Evolutionary conservation across 768 basidiomycete species (phyloP).

Genomic region (Hortiboletus campestris): DNA sequence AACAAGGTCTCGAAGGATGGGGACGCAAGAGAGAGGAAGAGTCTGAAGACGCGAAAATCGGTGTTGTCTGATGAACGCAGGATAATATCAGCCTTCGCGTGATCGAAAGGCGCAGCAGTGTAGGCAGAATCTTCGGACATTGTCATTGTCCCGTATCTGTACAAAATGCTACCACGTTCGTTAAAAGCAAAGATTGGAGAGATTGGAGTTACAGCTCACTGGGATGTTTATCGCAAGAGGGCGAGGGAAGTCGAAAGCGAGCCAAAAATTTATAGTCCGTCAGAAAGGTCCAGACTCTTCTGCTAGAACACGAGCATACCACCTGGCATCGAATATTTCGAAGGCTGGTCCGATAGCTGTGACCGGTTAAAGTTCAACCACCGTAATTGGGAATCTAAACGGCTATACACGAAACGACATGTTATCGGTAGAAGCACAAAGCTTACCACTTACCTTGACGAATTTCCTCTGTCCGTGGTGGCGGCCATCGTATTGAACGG

Average conservation of each 20-base stretch:
- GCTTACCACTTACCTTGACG: background rate
- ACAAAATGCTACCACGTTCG: background rate
- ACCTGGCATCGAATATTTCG: background rate
- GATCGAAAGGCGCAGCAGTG: slow-evolving; percentile 23
- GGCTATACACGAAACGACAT: background rate
- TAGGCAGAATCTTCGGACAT: background rate
- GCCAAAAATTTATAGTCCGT: background rate
- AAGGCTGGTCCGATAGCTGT: background rate
- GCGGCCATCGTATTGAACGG: background rate
- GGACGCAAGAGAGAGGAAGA: slow-evolving; percentile 34
- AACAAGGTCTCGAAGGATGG: slow-evolving; percentile 35
- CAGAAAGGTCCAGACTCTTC: background rate
- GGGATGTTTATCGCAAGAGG: background rate
- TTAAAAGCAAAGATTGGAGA: background rate
- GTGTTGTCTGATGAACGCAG: slow-evolving; percentile 27
- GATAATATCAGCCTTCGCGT: slow-evolving; percentile 23
- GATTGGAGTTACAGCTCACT: background rate
- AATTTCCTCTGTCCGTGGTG: background rate
- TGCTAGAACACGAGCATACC: background rate
- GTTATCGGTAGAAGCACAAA: background rate
- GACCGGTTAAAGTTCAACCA: background rate
- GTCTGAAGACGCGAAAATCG: slow-evolving; percentile 32
- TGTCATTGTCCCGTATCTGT: background rate
- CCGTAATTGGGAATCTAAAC: background rate
- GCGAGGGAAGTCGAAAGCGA: background rate